Evolutionary conservation across 2,329 filamentous ascomycete species (phyloP).

Genomic region (Shiraia sp.): DNA sequence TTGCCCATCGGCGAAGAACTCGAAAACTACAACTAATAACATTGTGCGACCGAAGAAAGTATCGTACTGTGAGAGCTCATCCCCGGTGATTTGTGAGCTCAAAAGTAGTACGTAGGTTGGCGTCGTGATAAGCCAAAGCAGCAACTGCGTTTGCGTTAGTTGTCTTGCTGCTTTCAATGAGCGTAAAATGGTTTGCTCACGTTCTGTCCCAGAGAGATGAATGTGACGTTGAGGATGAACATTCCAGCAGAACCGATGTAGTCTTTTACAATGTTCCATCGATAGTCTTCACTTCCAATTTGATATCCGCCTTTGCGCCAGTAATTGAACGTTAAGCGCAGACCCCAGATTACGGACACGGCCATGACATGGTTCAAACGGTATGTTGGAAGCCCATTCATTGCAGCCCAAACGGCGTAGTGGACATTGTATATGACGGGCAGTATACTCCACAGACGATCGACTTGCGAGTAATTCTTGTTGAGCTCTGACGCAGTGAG

Average conservation of each 20-base stretch:
- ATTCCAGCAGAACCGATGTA: conserved; percentile 68
- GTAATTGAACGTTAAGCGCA: conserved; percentile 94
- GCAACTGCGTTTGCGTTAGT: conserved; percentile 53
- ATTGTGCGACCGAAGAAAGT: conserved; percentile 59
- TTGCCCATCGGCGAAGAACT: conserved; percentile 86
- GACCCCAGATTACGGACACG: conserved; percentile 78
- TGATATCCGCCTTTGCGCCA: conserved; percentile 92
- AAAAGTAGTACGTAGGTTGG: conserved; percentile 86
- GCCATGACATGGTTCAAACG: conserved; percentile 73
- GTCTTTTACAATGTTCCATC: conserved; percentile 78
- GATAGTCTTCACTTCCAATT: conserved; percentile 90
- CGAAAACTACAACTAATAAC: conserved; percentile 62
- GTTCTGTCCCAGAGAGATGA: conserved; percentile 80
- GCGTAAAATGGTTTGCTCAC: conserved; percentile 36
- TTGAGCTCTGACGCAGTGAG: conserved; percentile 81
- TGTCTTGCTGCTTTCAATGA: neutral
- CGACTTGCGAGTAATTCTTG: conserved; percentile 95
- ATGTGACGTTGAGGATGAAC: conserved; percentile 84
- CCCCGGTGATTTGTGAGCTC: conserved; percentile 63
- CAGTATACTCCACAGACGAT: conserved; percentile 87
- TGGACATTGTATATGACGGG: conserved; percentile 86
- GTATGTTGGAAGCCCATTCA: conserved; percentile 70
- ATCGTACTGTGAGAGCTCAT: conserved; percentile 58
- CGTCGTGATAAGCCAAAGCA: conserved; percentile 77
- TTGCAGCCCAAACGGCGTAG: conserved; percentile 78